A percentile compares a stretch with the other conserved stretches of the same genome.
Conservation (phyloP, 352 stramenopile species). For the Phytophthora megakarya region DNA sequence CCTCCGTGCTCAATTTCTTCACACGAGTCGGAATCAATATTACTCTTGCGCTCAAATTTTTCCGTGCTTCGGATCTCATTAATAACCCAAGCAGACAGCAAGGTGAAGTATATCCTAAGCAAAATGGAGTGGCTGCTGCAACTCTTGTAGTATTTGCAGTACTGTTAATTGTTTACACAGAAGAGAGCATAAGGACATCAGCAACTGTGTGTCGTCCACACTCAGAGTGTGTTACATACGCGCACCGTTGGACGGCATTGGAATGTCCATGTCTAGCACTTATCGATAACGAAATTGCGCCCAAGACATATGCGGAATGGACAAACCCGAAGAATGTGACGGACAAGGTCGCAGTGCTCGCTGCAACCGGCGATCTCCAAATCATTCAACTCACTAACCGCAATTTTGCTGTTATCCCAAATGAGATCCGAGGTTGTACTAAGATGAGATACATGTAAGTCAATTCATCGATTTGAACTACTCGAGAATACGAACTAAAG, state of each 20-base stretch:
- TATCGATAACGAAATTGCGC: constrained; percentile 30
- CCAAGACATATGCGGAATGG: constrained; percentile 34
- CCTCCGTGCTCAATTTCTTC: constrained; percentile 29
- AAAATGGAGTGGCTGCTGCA: constrained; percentile 1
- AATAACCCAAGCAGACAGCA: not conserved
- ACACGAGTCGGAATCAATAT: constrained; percentile 32
- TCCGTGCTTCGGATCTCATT: not conserved
- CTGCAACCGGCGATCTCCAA: constrained; percentile 21
- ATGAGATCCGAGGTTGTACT: constrained; percentile 29
- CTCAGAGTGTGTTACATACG: constrained; percentile 28
- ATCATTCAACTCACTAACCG: constrained; percentile 36
- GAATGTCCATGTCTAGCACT: constrained; percentile 47
- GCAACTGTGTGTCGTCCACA: constrained; percentile 2
- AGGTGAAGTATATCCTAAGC: constrained; percentile 12
- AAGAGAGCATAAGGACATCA: constrained; percentile 23
- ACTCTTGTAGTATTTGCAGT: constrained; percentile 13
- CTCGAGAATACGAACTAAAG: not conserved
- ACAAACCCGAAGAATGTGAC: constrained; percentile 25
- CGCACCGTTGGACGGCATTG: constrained; percentile 21
- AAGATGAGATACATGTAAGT: constrained; percentile 35
- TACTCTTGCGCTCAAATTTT: constrained; percentile 18
- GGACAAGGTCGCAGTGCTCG: constrained; percentile 21
- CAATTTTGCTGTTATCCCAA: constrained; percentile 22
- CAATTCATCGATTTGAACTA: not conserved
- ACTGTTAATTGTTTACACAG: constrained; percentile 9